Conservation (phyloP, 1,284 basidiomycete species). For the Cronartium ribicola region DNA sequence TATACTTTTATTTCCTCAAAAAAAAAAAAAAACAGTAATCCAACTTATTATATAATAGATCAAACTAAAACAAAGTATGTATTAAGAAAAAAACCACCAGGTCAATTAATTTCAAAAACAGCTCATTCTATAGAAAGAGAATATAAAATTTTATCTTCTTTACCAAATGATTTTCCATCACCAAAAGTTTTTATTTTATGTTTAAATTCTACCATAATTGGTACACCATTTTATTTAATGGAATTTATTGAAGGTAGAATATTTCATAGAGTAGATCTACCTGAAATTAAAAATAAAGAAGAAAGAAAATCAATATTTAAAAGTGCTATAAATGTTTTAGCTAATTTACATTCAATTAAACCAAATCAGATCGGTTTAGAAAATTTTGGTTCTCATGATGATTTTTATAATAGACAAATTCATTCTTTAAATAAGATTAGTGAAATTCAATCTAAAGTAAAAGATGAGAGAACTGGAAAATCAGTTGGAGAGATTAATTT, state of each 20-base stretch:
- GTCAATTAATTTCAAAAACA: slow-evolving; percentile 74
- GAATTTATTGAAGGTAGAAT: slow-evolving; percentile 87
- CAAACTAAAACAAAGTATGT: slow-evolving; percentile 69
- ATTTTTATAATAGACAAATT: slow-evolving; percentile 89
- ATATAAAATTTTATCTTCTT: slow-evolving; percentile 70
- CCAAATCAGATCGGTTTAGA: slow-evolving; percentile 67
- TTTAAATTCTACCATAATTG: slow-evolving; percentile 49
- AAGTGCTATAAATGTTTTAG: slow-evolving; percentile 68
- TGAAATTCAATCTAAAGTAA: slow-evolving; percentile 63
- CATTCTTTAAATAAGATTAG: slow-evolving; percentile 73
- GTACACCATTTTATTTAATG: slow-evolving; percentile 93
- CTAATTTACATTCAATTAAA: slow-evolving; percentile 67
- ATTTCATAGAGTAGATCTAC: slow-evolving; percentile 78
- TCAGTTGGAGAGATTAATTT: slow-evolving; percentile 65
- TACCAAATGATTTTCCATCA: slow-evolving; percentile 71
- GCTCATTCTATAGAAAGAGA: slow-evolving; percentile 93
- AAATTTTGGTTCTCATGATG: slow-evolving; percentile 69
- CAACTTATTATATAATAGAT: slow-evolving; percentile 85
- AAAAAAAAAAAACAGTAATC: slow-evolving; percentile 64
- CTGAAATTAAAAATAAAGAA: slow-evolving; percentile 57
- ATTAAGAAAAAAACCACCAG: slow-evolving; percentile 87
- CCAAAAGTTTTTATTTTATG: slow-evolving; percentile 61
- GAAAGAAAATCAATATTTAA: slow-evolving; percentile 61
- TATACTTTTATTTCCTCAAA: slow-evolving; percentile 11
- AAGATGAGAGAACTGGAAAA: slow-evolving; percentile 63